Evolutionary conservation across 2,329 filamentous ascomycete genomes (phyloP), one percentile per base, ranked within the genome.

Genomic region (Sporothrix luriei): DNA sequence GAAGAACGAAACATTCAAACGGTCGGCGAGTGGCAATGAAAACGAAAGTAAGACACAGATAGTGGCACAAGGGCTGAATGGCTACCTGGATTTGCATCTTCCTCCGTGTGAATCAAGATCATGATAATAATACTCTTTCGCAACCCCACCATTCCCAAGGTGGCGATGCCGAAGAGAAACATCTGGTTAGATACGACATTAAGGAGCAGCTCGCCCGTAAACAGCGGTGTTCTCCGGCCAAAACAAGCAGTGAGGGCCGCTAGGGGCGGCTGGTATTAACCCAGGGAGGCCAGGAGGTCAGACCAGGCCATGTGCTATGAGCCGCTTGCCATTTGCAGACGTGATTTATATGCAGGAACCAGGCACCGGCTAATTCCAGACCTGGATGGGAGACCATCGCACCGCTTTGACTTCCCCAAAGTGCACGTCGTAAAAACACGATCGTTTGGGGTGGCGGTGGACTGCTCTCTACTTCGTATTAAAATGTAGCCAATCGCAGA

Each of bases 321-420:
- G 61, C 43, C 43, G 61, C 43, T n/a, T 49, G n/a, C 5, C 38
- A 43, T 26, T 24, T 29, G n/a, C 16, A 24, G 14, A n/a, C 43
- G 21, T 62, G 57, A 11, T 40, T 51, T 24, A 29, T 40, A 52
- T 66, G 62, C 62, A 52, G 62, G 62, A 52, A 51, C 62, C 62
- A 66, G 62, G 62, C 48, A 66, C 62, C 48, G 62, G 48, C 48
- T 40, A 40, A 52, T 40, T 52, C 59, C 64, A 67, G 38, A 14
- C 51, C n/a, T 21, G n/a, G 14, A 16, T 16, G 40, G 13, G 40
- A 16, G 14, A 43, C 6, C n/a, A 46, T n/a, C 38, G 33, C 21
- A 52, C 21, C 19, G 19, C 33, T 16, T 13, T n/a, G 13, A 16
- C 46, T 33, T 38, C 21, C 11, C 24, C 11, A 13, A 16, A 26